These are phyloP conservation scores for Coffea humblotiana DNA, from an alignment of 305 asterid genomes.

Conservation along the genomic window DNA sequence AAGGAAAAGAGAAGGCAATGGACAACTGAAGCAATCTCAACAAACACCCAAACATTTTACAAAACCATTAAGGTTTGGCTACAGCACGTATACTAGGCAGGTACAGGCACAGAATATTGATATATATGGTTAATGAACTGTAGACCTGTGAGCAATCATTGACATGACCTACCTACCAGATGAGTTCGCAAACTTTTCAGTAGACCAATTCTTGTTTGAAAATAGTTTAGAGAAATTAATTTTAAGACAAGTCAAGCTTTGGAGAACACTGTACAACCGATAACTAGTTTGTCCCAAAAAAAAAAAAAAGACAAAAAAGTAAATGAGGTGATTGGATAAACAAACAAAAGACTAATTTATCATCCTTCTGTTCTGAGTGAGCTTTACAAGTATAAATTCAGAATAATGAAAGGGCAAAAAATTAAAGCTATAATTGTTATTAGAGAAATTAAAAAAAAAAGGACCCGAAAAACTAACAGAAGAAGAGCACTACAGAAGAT, in stretches of 20 bases:
- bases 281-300: background rate
- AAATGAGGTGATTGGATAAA: background rate
- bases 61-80: no score
- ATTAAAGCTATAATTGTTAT: background rate
- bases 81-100: no score
- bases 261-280: background rate
- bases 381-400: background rate
- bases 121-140: background rate
- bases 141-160: background rate
- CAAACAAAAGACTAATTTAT: background rate
- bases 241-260: background rate
- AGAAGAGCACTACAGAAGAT: background rate
- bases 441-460: background rate
- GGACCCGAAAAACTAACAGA: background rate
- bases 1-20: background rate
- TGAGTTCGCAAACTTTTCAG: background rate
- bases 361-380: background rate
- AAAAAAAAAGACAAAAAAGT: no score
- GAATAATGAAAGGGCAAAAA: background rate
- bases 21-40: no score
- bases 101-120: no score
- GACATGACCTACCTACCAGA: background rate
- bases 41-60: no score
- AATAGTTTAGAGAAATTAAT: background rate
- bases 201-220: background rate